Conservation (phyloP, 2,329 filamentous ascomycete species). For the Exserohilum turcica region DNA sequence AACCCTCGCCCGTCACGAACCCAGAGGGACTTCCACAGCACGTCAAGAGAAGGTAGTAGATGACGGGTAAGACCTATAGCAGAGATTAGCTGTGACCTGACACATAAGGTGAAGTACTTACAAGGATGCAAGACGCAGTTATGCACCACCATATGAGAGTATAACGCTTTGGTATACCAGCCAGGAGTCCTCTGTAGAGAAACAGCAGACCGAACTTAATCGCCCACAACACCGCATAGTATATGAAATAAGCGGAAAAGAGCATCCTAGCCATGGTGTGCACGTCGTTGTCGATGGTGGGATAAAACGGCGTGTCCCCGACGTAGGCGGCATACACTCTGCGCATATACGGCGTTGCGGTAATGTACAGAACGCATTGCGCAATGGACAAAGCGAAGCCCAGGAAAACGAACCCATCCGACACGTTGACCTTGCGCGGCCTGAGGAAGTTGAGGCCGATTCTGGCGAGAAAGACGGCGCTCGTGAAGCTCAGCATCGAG, state of each 20-base stretch:
- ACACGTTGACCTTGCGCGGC: constrained; percentile 7
- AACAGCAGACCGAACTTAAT: constrained; percentile 29
- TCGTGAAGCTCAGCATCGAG: constrained; percentile 18
- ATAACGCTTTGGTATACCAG: constrained; percentile 30
- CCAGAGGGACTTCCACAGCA: constrained; percentile 27
- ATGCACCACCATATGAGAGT: constrained; percentile 45
- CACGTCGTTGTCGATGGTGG: constrained; percentile 33
- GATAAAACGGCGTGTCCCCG: constrained; percentile 31
- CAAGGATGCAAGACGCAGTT: constrained; percentile 29
- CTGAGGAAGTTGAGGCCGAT: constrained; percentile 11
- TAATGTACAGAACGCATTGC: constrained; percentile 40
- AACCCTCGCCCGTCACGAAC: constrained; percentile 15
- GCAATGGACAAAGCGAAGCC: constrained; percentile 34
- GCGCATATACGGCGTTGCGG: constrained; percentile 41
- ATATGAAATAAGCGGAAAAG: constrained; percentile 46
- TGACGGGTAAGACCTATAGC: constrained; percentile 42
- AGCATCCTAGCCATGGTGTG: constrained; percentile 38
- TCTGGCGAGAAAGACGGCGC: constrained; percentile 15
- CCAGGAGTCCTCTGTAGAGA: constrained; percentile 42
- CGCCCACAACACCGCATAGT: constrained; percentile 12
- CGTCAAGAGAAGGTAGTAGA: constrained; percentile 7
- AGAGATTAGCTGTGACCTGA: constrained; percentile 17
- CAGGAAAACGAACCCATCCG: constrained; percentile 26
- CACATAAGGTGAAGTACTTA: not conserved
- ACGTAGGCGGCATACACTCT: constrained; percentile 32